Percentiles rank a stretch among this genome's conserved stretches.
Evolutionary conservation across 108 stramenopile genomes (phyloP).

Genomic region (Fragilaria radians): DNA sequence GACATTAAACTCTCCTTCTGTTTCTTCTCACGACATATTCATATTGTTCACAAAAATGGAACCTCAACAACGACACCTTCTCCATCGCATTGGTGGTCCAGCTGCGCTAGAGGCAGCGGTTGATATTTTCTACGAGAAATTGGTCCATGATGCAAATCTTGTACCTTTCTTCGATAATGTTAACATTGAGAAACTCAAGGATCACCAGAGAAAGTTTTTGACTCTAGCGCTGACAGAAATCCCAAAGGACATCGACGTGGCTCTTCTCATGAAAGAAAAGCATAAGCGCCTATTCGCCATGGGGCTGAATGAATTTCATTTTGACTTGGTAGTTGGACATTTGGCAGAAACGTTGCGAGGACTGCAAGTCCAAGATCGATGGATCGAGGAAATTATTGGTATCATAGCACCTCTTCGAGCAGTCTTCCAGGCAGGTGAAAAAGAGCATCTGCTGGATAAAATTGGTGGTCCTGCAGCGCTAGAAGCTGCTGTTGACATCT

Average conservation of each 20-base stretch:
- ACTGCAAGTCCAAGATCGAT: slow-evolving; percentile 8
- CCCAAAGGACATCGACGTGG: slow-evolving; percentile 13
- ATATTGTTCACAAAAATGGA: no score
- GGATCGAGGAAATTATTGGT: slow-evolving; percentile 16
- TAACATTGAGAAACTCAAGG: no score
- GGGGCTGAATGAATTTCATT: slow-evolving; percentile 19
- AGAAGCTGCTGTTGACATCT: slow-evolving; percentile 12
- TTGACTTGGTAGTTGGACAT: slow-evolving; percentile 26
- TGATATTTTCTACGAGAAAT: no score
- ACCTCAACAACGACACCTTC: no score
- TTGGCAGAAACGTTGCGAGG: slow-evolving; percentile 7
- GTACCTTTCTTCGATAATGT: no score
- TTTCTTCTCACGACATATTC: no score
- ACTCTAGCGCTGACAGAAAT: slow-evolving; percentile 15
- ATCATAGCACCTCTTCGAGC: slow-evolving; percentile 17
- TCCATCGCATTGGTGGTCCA: no score
- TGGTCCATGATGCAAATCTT: no score
- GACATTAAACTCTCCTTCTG: no score
- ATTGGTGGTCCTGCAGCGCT: slow-evolving; percentile 10
- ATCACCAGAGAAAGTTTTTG: slow-evolving; percentile 19
- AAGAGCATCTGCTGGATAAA: slow-evolving; percentile 1
- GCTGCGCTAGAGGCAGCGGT: no score
- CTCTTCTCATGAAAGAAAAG: slow-evolving; percentile 4
- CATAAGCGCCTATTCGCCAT: slow-evolving; percentile 13
- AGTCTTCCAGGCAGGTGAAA: slow-evolving; percentile 23